Evolutionary conservation across 345 rosid species (phyloP).

Genomic region (Pelargonium nanum): DNA sequence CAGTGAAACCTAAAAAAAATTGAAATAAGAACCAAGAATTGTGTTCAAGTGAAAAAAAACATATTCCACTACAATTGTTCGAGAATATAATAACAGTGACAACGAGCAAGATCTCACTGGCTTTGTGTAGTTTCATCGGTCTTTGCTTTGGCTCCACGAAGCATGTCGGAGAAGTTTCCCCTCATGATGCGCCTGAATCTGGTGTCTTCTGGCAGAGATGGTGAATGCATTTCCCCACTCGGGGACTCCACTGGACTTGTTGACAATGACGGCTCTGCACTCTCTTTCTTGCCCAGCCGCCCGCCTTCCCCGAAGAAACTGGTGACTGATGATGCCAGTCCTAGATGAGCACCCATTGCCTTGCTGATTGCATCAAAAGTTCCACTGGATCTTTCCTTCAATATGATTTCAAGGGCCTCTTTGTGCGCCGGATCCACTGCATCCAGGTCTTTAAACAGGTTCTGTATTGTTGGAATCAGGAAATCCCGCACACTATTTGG

Average conservation of each 20-base stretch:
- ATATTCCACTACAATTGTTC: neutral
- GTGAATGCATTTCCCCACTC: constrained; percentile 15
- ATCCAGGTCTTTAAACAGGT: constrained; percentile 73
- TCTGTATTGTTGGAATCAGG: constrained; percentile 71
- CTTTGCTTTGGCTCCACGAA: constrained; percentile 42
- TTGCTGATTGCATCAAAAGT: constrained; percentile 69
- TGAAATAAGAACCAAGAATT: too few relatives aligned
- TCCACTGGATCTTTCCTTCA: constrained; percentile 87
- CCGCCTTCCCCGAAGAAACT: constrained; percentile 89
- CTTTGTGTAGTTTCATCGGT: constrained; percentile 40
- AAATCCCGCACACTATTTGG: constrained; percentile 58
- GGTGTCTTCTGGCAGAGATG: constrained; percentile 55
- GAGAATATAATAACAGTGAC: too few relatives aligned
- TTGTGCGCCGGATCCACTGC: constrained; percentile 92
- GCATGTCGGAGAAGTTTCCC: constrained; percentile 83
- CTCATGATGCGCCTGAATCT: constrained; percentile 91
- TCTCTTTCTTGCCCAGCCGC: constrained; percentile 70
- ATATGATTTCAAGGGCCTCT: constrained; percentile 84
- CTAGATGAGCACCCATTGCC: constrained; percentile 94
- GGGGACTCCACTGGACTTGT: constrained; percentile 46
- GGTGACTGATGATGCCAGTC: constrained; percentile 74
- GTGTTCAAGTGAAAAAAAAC: too few relatives aligned
- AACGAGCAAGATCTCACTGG: too few relatives aligned
- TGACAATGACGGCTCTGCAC: constrained; percentile 19
- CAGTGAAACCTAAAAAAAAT: too few relatives aligned